Percentiles rank a stretch among this genome's conserved stretches.
These are phyloP conservation scores for Coriaria nepalensis DNA, from an alignment of 306 rosid species.

Conservation along the genomic window DNA sequence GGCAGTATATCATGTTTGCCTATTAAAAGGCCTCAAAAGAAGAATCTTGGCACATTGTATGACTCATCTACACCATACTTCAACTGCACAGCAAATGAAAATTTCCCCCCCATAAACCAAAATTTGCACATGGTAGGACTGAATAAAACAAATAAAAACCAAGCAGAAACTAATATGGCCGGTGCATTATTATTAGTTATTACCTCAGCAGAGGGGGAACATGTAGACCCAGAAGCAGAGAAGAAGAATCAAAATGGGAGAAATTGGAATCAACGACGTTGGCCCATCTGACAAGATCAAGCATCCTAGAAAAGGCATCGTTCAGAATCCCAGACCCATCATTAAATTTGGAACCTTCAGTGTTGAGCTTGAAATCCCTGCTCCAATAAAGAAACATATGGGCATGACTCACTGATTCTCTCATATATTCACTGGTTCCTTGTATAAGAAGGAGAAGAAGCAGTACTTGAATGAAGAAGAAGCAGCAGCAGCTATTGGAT, in stretches of 20 bases:
- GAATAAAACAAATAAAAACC: neutral
- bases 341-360: slow-evolving; percentile 14
- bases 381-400: slow-evolving; percentile 2
- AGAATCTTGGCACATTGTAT: slow-evolving; percentile 33
- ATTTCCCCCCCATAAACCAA: neutral
- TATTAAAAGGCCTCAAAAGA: slow-evolving; percentile 33
- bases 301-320: slow-evolving; percentile 24
- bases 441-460: no score
- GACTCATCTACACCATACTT: slow-evolving; percentile 28
- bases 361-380: slow-evolving; percentile 16
- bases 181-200: neutral
- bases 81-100: slow-evolving; percentile 14
- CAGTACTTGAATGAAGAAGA: no score
- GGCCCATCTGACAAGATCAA: slow-evolving; percentile 6
- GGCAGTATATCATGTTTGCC: slow-evolving; percentile 7
- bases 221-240: slow-evolving; percentile 25
- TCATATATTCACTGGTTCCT: no score
- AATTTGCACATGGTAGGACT: neutral
- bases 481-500: no score
- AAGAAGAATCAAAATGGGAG: slow-evolving; percentile 1
- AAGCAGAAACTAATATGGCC: neutral
- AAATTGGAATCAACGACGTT: slow-evolving; percentile 11
- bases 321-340: slow-evolving; percentile 23
- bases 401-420: slow-evolving; percentile 13
- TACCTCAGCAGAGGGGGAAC: slow-evolving; percentile 25